Conservation (phyloP, 2,329 filamentous ascomycete genomes). For the Lachnellula suecica region DNA sequence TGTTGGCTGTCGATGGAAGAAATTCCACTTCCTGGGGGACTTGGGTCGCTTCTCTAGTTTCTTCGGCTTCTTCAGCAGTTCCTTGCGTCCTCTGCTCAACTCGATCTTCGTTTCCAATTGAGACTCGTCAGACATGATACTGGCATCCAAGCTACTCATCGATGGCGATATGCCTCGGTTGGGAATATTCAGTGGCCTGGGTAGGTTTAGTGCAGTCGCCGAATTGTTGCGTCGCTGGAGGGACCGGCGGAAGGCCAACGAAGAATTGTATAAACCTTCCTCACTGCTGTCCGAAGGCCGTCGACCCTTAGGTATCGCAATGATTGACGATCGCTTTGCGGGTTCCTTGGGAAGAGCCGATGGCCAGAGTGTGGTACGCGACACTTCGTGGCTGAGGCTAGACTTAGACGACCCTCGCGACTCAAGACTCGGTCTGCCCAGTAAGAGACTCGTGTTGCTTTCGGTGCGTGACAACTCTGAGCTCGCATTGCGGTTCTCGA, state of each 20-base stretch:
- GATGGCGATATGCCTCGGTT: slow-evolving; percentile 44
- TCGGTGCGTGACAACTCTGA: slow-evolving; percentile 48
- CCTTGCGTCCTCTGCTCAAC: slow-evolving; percentile 21
- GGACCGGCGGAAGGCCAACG: slow-evolving; percentile 55
- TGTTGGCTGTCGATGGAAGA: slow-evolving; percentile 55
- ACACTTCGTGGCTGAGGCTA: slow-evolving; percentile 33
- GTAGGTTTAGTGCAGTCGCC: slow-evolving; percentile 47
- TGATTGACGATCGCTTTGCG: slow-evolving; percentile 14
- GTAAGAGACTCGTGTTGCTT: slow-evolving; percentile 47
- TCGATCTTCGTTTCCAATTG: slow-evolving; percentile 37
- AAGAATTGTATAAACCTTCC: slow-evolving; percentile 52
- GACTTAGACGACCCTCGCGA: slow-evolving; percentile 37
- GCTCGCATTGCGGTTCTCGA: slow-evolving; percentile 59
- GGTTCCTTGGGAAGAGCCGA: slow-evolving; percentile 48
- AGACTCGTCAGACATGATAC: slow-evolving; percentile 58
- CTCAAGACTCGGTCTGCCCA: slow-evolving; percentile 42
- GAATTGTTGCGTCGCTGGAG: slow-evolving; percentile 49
- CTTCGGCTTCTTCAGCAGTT: slow-evolving; percentile 38
- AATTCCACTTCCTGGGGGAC: slow-evolving; percentile 59
- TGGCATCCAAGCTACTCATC: slow-evolving; percentile 56
- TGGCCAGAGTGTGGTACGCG: slow-evolving; percentile 50
- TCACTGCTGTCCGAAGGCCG: slow-evolving; percentile 55
- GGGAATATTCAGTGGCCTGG: slow-evolving; percentile 51
- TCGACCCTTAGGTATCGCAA: slow-evolving; percentile 18
- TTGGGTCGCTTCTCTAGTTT: slow-evolving; percentile 56